These are phyloP conservation scores for Eragrostis nindensis DNA, from an alignment of 176 grass and related monocot species.

Conservation along the genomic window DNA sequence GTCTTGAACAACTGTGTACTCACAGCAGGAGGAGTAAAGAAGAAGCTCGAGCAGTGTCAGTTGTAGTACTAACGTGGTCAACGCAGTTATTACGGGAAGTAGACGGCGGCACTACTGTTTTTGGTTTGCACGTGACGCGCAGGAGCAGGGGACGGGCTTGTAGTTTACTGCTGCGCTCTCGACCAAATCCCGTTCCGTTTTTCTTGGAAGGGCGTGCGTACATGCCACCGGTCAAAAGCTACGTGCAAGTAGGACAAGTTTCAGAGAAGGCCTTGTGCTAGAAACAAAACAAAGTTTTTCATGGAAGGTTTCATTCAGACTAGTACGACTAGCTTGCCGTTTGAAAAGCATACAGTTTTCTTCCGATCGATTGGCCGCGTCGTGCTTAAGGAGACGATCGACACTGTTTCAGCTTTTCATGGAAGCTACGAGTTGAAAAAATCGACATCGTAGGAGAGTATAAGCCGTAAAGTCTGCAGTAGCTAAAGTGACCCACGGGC, in stretches of 20 bases:
- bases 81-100: neutral
- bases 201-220: neutral
- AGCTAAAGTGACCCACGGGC: neutral
- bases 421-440: neutral
- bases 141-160: neutral
- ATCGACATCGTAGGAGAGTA: no score
- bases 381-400: neutral
- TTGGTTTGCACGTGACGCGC: neutral
- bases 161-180: neutral
- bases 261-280: neutral
- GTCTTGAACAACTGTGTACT: no score
- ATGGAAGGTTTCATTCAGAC: no score
- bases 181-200: neutral
- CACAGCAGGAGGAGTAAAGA: no score
- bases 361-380: neutral
- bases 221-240: slow-evolving; percentile 14
- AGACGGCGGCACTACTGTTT: neutral
- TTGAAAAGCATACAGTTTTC: slow-evolving; percentile 2
- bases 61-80: neutral
- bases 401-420: neutral
- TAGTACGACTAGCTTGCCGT: no score
- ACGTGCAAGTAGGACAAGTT: slow-evolving; percentile 13
- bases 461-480: neutral
- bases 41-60: neutral
- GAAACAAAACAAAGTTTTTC: neutral